Evolutionary conservation across 208 protist species (phyloP), one percentile per base, ranked within the genome.

Genomic region (Leishmania mexicana): DNA sequence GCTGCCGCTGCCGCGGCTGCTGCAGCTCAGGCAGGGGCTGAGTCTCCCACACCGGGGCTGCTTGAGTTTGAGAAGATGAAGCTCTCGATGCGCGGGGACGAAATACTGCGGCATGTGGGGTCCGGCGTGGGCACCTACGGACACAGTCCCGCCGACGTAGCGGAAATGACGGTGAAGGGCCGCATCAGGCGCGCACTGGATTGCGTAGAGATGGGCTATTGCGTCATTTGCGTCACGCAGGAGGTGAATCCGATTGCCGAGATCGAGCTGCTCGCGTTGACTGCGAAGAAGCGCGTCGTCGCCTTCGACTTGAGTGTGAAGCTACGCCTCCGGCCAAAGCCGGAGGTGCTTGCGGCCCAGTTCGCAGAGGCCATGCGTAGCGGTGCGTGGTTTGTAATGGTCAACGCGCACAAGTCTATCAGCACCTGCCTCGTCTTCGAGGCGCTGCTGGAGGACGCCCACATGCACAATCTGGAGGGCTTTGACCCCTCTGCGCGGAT

Each of bases 331-430:
- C 84, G 93, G 21, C 90, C 90, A 17, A 93, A 89, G 79, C 88
- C 89, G 47, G 90, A 92, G 42, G 89, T 77, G 42, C 70, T 97
- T 62, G 86, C 86, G 8, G 76, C 84, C 19, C 70, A 85, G 70
- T 94, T 97, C 71, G 89, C 86, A 11, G 82, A 92, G 83, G 87
- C 90, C 19, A 92, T 97, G 89, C 87, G 84, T 38, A 76, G 65
- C 13, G 93, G 93, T 21, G 83, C 79, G 60, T 97, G 93, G 92
- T 95, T 97, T 79, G 86, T 93, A 19, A 75, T 97, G 64, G 78
- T 93, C 28, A 93, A 95, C 83, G 93, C 93, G 21, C 93, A 96
- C 84, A 96, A 96, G 68, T 96, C 93, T 3, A 96, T 96, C 84
- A 93, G 85, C 67, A 88, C 90, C 42, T 93, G 88, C 74, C 77